phyloP scores from a whole-genome alignment of 2,329 filamentous ascomycete species.

The Coniochaeta prunicola region DNA sequence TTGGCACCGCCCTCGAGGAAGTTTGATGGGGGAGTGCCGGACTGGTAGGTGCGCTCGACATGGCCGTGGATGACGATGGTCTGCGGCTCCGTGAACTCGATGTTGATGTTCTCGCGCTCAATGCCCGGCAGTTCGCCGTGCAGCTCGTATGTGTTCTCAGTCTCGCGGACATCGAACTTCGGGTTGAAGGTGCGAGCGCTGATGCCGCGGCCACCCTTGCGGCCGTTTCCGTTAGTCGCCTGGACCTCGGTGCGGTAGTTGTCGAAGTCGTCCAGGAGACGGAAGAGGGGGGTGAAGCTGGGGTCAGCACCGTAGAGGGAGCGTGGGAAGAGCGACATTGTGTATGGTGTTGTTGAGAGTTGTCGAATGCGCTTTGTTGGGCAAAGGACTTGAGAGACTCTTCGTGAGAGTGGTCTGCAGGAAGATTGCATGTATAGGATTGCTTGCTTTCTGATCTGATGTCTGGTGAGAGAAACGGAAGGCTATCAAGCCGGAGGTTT shows the following conservation, averaged over 20 bases:
- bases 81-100: slow-evolving; percentile 73
- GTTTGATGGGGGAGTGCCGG: slow-evolving; percentile 43
- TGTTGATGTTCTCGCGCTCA: slow-evolving; percentile 63
- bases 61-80: slow-evolving; percentile 65
- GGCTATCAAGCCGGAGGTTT: not conserved
- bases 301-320: slow-evolving; percentile 38
- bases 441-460: slow-evolving; percentile 1
- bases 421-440: not conserved
- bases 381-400: not conserved
- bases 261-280: slow-evolving; percentile 57
- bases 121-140: slow-evolving; percentile 75
- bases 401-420: slow-evolving; percentile 2
- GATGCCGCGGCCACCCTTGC: slow-evolving; percentile 12
- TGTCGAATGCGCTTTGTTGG: slow-evolving; percentile 11
- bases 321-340: slow-evolving; percentile 55
- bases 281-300: slow-evolving; percentile 55
- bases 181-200: slow-evolving; percentile 57
- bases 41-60: slow-evolving; percentile 56
- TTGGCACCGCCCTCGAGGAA: slow-evolving; percentile 34
- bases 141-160: slow-evolving; percentile 61
- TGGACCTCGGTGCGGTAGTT: slow-evolving; percentile 38
- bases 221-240: slow-evolving; percentile 12
- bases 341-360: slow-evolving; percentile 25
- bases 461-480: not conserved
- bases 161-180: slow-evolving; percentile 73